phyloP scores from a whole-genome alignment of 2,329 filamentous ascomycete genomes.

The Blumeria hordei region DNA sequence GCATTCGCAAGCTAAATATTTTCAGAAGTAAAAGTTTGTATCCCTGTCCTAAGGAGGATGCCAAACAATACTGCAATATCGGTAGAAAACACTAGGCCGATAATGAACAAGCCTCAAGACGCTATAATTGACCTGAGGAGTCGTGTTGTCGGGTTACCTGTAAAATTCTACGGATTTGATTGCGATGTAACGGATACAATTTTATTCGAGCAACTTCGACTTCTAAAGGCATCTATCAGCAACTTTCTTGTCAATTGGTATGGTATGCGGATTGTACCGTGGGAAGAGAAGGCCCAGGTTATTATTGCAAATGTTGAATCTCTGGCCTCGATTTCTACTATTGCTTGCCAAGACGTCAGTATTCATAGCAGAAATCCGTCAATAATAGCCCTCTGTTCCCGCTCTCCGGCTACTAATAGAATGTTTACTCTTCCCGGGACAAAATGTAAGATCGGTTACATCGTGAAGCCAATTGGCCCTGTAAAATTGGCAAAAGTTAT shows the following conservation, averaged over 20 bases:
- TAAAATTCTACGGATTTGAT: conserved; percentile 13
- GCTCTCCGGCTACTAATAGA: conserved; percentile 10
- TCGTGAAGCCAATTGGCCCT: conserved; percentile 14
- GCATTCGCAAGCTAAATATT: conserved; percentile 3
- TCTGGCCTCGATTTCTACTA: conserved; percentile 5
- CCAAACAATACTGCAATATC: conserved; percentile 7
- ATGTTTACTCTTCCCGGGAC: conserved; percentile 3
- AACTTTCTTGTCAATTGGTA: conserved; percentile 14
- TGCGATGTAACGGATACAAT: conserved; percentile 8
- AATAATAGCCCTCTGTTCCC: conserved; percentile 13
- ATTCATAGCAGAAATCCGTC: conserved; percentile 5
- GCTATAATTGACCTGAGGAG: conserved; percentile 8
- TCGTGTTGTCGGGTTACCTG: conserved; percentile 7
- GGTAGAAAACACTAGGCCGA: conserved; percentile 6
- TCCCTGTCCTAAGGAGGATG: conserved; percentile 13
- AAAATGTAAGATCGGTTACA: conserved; percentile 10
- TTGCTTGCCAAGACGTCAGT: conserved; percentile 3
- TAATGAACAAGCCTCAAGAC: conserved; percentile 7
- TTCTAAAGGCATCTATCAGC: conserved; percentile 10
- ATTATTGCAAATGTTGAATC: conserved; percentile 12
- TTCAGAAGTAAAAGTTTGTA: conserved; percentile 13
- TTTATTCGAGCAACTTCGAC: conserved; percentile 5
- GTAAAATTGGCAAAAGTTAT: conserved; percentile 14
- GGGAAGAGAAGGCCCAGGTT: conserved; percentile 8
- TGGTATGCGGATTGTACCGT: conserved; percentile 11